Conservation (phyloP, 1,139 yeast species). For the Protomyces inundatus region DNA sequence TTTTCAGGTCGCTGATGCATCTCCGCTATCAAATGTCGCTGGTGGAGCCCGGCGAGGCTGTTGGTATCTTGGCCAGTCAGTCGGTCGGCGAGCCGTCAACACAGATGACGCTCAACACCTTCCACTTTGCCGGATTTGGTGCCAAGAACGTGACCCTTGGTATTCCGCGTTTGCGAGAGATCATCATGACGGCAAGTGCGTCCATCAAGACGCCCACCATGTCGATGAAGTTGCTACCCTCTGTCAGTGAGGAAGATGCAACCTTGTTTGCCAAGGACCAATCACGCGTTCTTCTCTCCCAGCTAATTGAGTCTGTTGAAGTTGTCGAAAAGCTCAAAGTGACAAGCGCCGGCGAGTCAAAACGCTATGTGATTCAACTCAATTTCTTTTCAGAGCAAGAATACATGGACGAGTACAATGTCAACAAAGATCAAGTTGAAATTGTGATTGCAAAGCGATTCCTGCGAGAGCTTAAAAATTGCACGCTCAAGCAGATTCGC, state of each 20-base stretch:
- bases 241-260: constrained; percentile 79
- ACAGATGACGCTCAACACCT: constrained; percentile 97
- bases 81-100: constrained; percentile 99
- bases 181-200: constrained; percentile 97
- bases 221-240: constrained; percentile 78
- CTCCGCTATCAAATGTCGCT: constrained; percentile 95
- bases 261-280: constrained; percentile 90
- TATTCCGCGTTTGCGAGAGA: constrained; percentile 99
- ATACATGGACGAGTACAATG: constrained; percentile 83
- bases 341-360: constrained; percentile 49
- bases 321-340: constrained; percentile 76
- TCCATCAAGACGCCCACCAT: constrained; percentile 96
- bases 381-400: constrained; percentile 71
- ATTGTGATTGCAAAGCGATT: constrained; percentile 59
- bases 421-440: constrained; percentile 73
- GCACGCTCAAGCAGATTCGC: constrained; percentile 61
- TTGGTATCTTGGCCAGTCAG: constrained; percentile 97
- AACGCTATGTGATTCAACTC: constrained; percentile 65
- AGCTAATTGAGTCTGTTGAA: constrained; percentile 74
- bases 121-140: constrained; percentile 99
- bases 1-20: constrained; percentile 92
- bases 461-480: constrained; percentile 63
- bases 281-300: constrained; percentile 78
- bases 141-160: constrained; percentile 99
- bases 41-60: constrained; percentile 95